Evolutionary conservation across 768 basidiomycete genomes (phyloP).

Genomic region (Punctularia strigosozonata): DNA sequence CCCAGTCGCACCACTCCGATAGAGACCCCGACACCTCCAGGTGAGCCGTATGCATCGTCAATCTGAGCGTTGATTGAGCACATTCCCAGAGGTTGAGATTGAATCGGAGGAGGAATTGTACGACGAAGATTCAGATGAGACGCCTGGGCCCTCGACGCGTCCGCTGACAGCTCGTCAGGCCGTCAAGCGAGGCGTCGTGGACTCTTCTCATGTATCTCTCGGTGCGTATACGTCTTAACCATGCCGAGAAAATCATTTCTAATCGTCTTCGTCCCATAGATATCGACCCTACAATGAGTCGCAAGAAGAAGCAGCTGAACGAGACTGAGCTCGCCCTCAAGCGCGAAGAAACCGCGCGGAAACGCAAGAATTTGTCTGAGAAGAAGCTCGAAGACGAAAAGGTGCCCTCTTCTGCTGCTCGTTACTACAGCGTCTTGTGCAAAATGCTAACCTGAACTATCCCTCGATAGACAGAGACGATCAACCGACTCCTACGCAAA

Average conservation of each 20-base stretch:
- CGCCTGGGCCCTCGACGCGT: slow-evolving; percentile 14
- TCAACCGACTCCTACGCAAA: slow-evolving; percentile 58
- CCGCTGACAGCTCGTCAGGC: slow-evolving; percentile 45
- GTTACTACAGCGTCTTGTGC: not conserved
- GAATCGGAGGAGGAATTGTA: slow-evolving; percentile 31
- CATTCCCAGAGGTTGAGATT: slow-evolving; percentile 22
- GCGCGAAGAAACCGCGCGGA: slow-evolving; percentile 72
- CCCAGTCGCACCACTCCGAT: slow-evolving; percentile 21
- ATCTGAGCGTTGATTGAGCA: not conserved
- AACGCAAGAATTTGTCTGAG: slow-evolving; percentile 69
- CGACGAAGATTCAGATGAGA: slow-evolving; percentile 30
- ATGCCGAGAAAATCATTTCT: not conserved
- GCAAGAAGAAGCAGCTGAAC: slow-evolving; percentile 57
- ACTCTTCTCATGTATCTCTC: slow-evolving; percentile 57
- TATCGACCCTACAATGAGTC: slow-evolving; percentile 4
- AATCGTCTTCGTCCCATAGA: not conserved
- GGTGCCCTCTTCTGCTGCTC: slow-evolving; percentile 24
- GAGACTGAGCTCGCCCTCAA: slow-evolving; percentile 64
- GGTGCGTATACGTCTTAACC: slow-evolving; percentile 20
- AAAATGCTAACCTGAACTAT: not conserved
- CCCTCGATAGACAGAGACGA: slow-evolving; percentile 64
- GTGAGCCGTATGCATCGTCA: slow-evolving; percentile 7
- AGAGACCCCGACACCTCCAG: slow-evolving; percentile 8
- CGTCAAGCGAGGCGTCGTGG: slow-evolving; percentile 57
- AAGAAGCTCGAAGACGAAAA: slow-evolving; percentile 83